Conservation (phyloP, 106 monocot species). For the Apostasia ramifera region DNA sequence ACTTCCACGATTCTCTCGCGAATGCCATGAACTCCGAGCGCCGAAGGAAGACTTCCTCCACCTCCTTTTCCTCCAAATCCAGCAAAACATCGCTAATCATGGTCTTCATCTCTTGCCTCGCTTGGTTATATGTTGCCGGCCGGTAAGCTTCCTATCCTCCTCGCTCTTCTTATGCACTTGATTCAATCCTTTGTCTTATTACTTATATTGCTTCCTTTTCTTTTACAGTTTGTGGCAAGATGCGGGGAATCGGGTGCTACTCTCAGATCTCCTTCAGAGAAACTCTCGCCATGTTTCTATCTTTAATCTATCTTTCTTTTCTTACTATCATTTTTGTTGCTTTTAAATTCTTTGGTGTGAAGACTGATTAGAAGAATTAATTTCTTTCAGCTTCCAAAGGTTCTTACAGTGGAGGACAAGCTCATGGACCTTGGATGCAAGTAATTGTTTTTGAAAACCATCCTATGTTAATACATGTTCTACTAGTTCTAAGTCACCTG, state of each 20-base stretch:
- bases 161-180: not conserved
- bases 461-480: not conserved
- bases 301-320: not conserved
- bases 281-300: constrained; percentile 43
- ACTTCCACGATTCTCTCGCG: constrained; percentile 39
- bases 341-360: not conserved
- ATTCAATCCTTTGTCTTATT: not conserved
- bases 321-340: not conserved
- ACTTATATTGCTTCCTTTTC: not conserved
- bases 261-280: constrained; percentile 60
- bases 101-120: constrained; percentile 86
- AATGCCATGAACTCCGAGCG: constrained; percentile 59
- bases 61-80: constrained; percentile 18
- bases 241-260: constrained; percentile 65
- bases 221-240: constrained; percentile 89
- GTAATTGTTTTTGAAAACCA: constrained; percentile 23
- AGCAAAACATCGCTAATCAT: constrained; percentile 53
- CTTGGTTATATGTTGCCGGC: constrained; percentile 92
- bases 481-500: not conserved
- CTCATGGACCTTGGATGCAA: constrained; percentile 81
- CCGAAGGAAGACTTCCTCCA: constrained; percentile 35
- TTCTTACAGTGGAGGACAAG: constrained; percentile 86
- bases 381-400: constrained; percentile 49
- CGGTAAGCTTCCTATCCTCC: constrained; percentile 13
- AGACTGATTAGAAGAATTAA: not conserved